Base-by-base conservation (phyloP, 75 land plant genomes). In the Isoetes taiwanensis region DNA sequence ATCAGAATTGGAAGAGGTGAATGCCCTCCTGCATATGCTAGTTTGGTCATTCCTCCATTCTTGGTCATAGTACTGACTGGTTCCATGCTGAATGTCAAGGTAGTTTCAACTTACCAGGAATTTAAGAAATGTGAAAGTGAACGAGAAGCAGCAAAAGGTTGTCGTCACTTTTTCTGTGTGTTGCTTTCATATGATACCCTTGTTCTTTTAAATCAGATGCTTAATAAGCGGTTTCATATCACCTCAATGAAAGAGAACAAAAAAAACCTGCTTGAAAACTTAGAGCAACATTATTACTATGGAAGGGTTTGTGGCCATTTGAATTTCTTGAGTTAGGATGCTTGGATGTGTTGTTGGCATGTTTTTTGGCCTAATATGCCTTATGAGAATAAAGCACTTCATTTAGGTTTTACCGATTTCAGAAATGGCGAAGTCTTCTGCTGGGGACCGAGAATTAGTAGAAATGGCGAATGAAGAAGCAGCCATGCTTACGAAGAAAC, bases 1-100 rank as follows among this genome's bases (percentile, higher is more conserved):
- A 57, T 62, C 96, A 29, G 99, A 94, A 57, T 79, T 94, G 28
- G 82, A 94, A 64, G 90, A 84, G 81, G 96, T 93, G 43, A 14
- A 10, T 37, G 9, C 12, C 9, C 39, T 10, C 12, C 9, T 37
- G 9, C 14, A 37, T 37, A 10, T 38, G 41, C 21, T n/a, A 42
- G 16, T 27, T 43, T 57, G 25, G 5, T 26, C 28, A 11, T 30
- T 16, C 8, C 32, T 14, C 20, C 27, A 52, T 5, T 54, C 29
- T 4, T 5, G 56, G 14, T 27, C 3, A 19, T 9, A 29, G 48
- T 23, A 48, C 50, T 46, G 19, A 46, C 53, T 70, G 4, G 32
- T 41, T 60, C 54, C 8, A 43, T 23, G 12, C n/a, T 34, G 30
- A 27, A 35, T 56, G 35, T n/a, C 8, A 61, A 90, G 96, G 86